Evolutionary conservation across 257 asterid genomes (phyloP).

Genomic region (Solanum raphanifolium): DNA sequence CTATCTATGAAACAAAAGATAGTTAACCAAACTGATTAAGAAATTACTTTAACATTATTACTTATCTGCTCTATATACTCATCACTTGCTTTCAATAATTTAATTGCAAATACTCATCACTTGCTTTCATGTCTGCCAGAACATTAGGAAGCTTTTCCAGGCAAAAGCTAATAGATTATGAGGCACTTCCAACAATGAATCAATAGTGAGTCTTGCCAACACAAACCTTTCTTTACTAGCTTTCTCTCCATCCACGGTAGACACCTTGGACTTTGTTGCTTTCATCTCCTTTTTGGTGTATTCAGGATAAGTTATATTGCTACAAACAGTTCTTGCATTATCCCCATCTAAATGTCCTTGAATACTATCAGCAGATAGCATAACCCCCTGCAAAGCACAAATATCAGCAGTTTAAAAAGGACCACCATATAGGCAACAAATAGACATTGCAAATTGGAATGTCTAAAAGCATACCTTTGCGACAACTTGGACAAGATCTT

Average conservation of each 20-base stretch:
- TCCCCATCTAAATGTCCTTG: conserved; percentile 29
- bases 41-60: not conserved
- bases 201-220: not conserved
- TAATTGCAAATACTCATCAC: not conserved
- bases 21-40: not conserved
- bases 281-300: conserved; percentile 23
- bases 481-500: conserved; percentile 84
- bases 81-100: not conserved
- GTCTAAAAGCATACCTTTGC: conserved; percentile 49
- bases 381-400: conserved; percentile 36
- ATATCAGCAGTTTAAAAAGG: not conserved
- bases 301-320: conserved; percentile 9
- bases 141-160: not conserved
- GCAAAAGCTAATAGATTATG: not conserved
- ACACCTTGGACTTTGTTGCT: conserved; percentile 10
- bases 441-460: not conserved
- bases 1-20: not conserved
- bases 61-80: not conserved
- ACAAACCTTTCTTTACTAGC: conserved; percentile 29
- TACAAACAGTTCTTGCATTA: conserved; percentile 19
- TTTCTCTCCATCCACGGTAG: conserved; percentile 14
- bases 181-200: not conserved
- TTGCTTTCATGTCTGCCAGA: not conserved
- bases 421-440: not conserved
- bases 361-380: conserved; percentile 46